Percentiles rank a stretch among this genome's conserved stretches.
Conservation (phyloP, 1,284 basidiomycete species). For the Afroboletus lepidellus region DNA sequence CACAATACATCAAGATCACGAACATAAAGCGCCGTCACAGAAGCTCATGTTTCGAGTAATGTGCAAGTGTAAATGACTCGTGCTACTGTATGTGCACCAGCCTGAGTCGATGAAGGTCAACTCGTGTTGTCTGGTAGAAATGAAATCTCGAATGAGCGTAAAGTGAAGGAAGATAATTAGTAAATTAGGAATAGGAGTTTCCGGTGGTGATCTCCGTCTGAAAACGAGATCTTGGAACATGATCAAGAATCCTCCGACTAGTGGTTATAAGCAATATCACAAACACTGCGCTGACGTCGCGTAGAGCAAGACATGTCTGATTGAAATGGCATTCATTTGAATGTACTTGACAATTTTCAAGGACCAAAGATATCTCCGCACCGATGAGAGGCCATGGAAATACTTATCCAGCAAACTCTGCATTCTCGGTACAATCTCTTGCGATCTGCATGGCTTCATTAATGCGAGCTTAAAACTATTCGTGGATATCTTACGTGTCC, state of each 20-base stretch:
- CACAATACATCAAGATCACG: not conserved
- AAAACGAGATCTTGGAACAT: not conserved
- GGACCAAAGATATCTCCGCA: slow-evolving; percentile 7
- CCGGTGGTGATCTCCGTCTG: slow-evolving; percentile 21
- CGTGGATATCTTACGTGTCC: slow-evolving; percentile 62
- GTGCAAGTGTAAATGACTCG: not conserved
- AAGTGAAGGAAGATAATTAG: not conserved
- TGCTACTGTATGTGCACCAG: not conserved
- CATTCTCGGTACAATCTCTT: slow-evolving; percentile 70
- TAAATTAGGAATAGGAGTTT: slow-evolving; percentile 12
- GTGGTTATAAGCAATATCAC: not conserved
- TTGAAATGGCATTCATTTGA: slow-evolving; percentile 12
- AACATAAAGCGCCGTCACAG: not conserved
- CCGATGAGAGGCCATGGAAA: slow-evolving; percentile 5
- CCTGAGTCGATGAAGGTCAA: too few relatives aligned
- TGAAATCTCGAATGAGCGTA: not conserved
- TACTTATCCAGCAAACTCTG: slow-evolving; percentile 43
- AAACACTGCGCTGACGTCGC: not conserved
- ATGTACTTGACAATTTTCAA: slow-evolving; percentile 15
- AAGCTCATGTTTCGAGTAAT: not conserved
- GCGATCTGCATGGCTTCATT: slow-evolving; percentile 55
- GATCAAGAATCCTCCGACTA: not conserved
- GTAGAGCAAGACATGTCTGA: slow-evolving; percentile 1
- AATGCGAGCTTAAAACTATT: slow-evolving; percentile 1
- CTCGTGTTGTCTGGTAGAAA: not conserved